Percentiles rank a stretch among this genome's conserved stretches.
Evolutionary conservation across 2,329 filamentous ascomycete genomes (phyloP).

Genomic region (Microcyclospora tardicrescens): DNA sequence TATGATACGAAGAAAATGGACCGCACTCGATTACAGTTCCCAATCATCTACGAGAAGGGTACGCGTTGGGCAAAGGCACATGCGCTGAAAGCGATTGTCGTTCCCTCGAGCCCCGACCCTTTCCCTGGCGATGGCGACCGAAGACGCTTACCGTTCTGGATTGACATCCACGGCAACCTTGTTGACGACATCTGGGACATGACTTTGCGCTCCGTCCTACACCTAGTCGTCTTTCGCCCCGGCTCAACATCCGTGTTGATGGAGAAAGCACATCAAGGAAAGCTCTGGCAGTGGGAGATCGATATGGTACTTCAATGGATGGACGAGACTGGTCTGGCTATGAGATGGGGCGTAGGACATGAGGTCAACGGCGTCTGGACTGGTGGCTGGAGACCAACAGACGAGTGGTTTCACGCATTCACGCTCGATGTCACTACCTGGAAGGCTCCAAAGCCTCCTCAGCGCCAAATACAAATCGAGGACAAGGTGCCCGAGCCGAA

Average conservation of each 20-base stretch:
- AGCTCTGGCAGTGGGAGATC: slow-evolving; percentile 52
- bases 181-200: slow-evolving; percentile 52
- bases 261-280: slow-evolving; percentile 42
- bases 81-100: slow-evolving; percentile 33
- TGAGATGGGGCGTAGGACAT: slow-evolving; percentile 27
- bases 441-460: slow-evolving; percentile 6
- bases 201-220: slow-evolving; percentile 48
- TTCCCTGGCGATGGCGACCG: slow-evolving; percentile 9
- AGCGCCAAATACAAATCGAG: too few relatives aligned
- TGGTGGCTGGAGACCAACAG: slow-evolving; percentile 34
- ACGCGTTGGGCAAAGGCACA: slow-evolving; percentile 44
- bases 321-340: slow-evolving; percentile 39
- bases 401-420: slow-evolving; percentile 56
- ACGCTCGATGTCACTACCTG: slow-evolving; percentile 15
- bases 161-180: slow-evolving; percentile 51
- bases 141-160: slow-evolving; percentile 52
- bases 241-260: slow-evolving; percentile 43
- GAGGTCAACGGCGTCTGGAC: slow-evolving; percentile 19
- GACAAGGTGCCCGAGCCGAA: too few relatives aligned
- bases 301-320: slow-evolving; percentile 48
- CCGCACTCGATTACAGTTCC: slow-evolving; percentile 52
- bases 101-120: slow-evolving; percentile 5
- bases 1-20: slow-evolving; percentile 59
- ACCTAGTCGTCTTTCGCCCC: slow-evolving; percentile 50
- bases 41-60: slow-evolving; percentile 47